Evolutionary conservation across 192 early-diverging fungal species (phyloP).

Genomic region (Kickxella alabastrina): DNA sequence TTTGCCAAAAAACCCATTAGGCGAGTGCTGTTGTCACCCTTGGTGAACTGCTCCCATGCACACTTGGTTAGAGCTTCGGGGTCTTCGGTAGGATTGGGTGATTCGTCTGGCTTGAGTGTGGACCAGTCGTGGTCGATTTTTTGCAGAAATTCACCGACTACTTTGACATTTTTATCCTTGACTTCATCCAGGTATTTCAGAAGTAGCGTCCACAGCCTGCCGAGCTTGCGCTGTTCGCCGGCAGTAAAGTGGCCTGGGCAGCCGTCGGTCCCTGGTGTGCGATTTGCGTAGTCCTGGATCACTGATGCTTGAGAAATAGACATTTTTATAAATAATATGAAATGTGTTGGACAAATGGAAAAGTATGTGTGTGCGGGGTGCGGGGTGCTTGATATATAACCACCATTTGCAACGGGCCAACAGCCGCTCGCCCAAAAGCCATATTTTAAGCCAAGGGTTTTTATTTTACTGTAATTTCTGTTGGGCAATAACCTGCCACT

Average conservation of each 20-base stretch:
- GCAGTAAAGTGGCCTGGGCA: constrained; percentile 23
- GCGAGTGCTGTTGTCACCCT: constrained; percentile 19
- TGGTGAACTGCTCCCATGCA: constrained; percentile 40
- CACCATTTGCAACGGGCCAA: too few species aligned
- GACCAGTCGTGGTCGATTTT: constrained; percentile 25
- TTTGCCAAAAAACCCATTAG: constrained; percentile 9
- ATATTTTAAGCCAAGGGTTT: too few species aligned
- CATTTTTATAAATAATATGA: constrained; percentile 12
- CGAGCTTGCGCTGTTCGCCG: constrained; percentile 28
- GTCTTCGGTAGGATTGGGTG: not conserved
- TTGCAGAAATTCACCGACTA: constrained; percentile 25
- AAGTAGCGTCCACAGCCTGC: constrained; percentile 31
- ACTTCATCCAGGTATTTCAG: constrained; percentile 18
- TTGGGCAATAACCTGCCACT: not conserved
- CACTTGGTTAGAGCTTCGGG: constrained; percentile 15
- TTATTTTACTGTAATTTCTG: too few species aligned
- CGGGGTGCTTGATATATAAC: too few species aligned
- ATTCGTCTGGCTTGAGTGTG: constrained; percentile 11
- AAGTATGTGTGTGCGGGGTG: too few species aligned
- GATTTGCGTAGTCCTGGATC: constrained; percentile 28
- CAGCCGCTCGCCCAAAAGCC: too few species aligned
- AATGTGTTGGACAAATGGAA: too few species aligned
- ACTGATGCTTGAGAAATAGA: constrained; percentile 39
- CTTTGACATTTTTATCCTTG: constrained; percentile 21
- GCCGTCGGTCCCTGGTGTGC: constrained; percentile 6